Base-by-base conservation (phyloP, 75 land plant genomes). In the Pinus taeda region DNA sequence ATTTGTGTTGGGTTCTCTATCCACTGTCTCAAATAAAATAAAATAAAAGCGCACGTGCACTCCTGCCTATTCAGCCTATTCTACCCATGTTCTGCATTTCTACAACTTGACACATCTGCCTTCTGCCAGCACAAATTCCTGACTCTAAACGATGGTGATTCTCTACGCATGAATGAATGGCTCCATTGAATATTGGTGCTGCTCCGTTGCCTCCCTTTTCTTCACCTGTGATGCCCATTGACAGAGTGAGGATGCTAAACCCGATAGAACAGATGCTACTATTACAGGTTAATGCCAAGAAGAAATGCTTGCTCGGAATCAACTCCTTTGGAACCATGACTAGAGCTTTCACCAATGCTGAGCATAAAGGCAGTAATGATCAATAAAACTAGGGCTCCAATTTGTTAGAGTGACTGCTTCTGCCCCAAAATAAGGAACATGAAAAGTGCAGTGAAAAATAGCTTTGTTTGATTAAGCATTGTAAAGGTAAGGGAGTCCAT, bases 401-500 rank as follows among this genome's bases (percentile, higher is more conserved):
- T 80, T 79, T 97, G 99, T 79, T 91, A 89, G 15, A 74, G 58
- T 39, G 99, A 85, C 76, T 97, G 98, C 83, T 83, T 94, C 36
- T 93, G 95, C 98, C 99, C 81, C 72, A 97, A 79, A 73, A 97
- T 77, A 2, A 95, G 57, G 65, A 84, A 97, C 74, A 90, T 93
- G 74, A 93, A 97, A 20, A 97, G 60, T 65, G 98, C 98, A 8
- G 98, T 95, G 83, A 95, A 97, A 24, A 95, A 74, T 20, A 97
- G 77, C 74, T 97, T 97, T 55, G 93, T 97, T 83, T 95, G 99
- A 80, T 97, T 97, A 81, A 97, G 87, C 64, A 97, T 90, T 12
- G 99, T 93, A 77, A 95, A 95, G 17, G 99, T 97, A 33, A 97
- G 90, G 13, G 99, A 97, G 81, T 97, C 99, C 39, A 97, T 92